Base-by-base conservation (phyloP, 1,284 basidiomycete genomes). In the Microbotryum silenes-acaulis region DNA sequence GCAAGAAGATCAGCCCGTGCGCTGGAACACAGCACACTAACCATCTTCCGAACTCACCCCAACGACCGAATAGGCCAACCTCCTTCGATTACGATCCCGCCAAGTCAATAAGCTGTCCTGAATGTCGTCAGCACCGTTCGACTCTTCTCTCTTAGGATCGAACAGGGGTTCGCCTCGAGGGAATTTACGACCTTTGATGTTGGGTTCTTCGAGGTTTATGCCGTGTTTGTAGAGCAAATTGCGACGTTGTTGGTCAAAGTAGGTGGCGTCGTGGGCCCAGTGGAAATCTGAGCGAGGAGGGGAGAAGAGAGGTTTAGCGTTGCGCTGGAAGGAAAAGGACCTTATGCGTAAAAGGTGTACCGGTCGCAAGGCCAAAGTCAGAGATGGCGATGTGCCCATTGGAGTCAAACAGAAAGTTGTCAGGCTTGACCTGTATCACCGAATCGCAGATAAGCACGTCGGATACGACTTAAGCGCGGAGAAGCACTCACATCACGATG, bases 331-430 rank as follows among this genome's bases (percentile, higher is more conserved):
- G 57, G 51, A 46, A 59, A 55, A 42, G 48, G 33, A 18, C 25
- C 21, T 37, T 27, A 48, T 25, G 52, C 21, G 14, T 37, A 16
- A 9, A 37, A 8, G 37, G 14, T 16, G 37, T 16, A 37, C 83
- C 86, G 78, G 77, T 94, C 81, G 91, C 93, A 65, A 97, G 81
- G 29, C 94, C 93, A 75, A 97, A 97, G 77, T 97, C 94, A 72
- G 89, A 90, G 61, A 97, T 83, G 77, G 87, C 89, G 77, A 98
- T 87, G 77, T 97, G 93, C 8, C 93, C 93, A 65, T 89, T 81
- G 61, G 86, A 85, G 75, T 91, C 89, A 77, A 97, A 94, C 55
- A 97, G 80, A 78, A 97, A 97, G 77, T 97, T 97, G 86, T 93
- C 78, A 59, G 68, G 61, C 70, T 72, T 72, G 42, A 75, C 54